phyloP scores from a whole-genome alignment of 2,329 filamentous ascomycete species.

The Pseudogymnoascus sp. region DNA sequence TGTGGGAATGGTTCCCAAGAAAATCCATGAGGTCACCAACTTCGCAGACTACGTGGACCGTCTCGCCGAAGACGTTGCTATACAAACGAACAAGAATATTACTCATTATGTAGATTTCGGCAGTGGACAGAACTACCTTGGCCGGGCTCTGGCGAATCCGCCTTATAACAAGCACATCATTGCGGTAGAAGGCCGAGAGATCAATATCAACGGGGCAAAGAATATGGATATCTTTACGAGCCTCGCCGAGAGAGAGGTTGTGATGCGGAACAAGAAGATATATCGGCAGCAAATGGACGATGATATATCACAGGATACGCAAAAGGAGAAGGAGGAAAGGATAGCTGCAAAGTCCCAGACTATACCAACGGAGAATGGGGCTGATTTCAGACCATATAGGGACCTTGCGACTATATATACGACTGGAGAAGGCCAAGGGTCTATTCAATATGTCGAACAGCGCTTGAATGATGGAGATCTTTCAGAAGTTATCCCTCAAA shows the following conservation, averaged over 20 bases:
- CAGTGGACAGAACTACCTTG: constrained; percentile 93
- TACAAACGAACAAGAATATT: constrained; percentile 51
- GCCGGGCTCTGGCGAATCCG: constrained; percentile 73
- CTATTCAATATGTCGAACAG: constrained; percentile 72
- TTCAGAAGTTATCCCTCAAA: constrained; percentile 55
- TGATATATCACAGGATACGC: constrained; percentile 35
- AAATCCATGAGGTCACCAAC: constrained; percentile 84
- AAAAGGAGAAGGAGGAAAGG: constrained; percentile 36
- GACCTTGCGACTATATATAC: constrained; percentile 47
- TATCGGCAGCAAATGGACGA: constrained; percentile 39
- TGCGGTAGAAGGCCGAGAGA: constrained; percentile 79
- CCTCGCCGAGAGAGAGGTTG: constrained; percentile 62
- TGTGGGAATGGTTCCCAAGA: constrained; percentile 93
- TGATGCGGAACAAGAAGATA: constrained; percentile 78
- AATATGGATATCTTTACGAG: constrained; percentile 78
- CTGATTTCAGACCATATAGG: constrained; percentile 44
- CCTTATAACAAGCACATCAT: constrained; percentile 84
- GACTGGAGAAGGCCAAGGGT: constrained; percentile 55
- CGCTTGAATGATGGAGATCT: constrained; percentile 68
- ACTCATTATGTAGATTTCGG: constrained; percentile 94
- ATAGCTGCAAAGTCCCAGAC: constrained; percentile 30
- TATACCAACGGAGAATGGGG: constrained; percentile 16
- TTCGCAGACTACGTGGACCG: constrained; percentile 78
- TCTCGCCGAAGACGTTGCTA: constrained; percentile 51
- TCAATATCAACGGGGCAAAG: constrained; percentile 80